phyloP scores from a whole-genome alignment of 495 filamentous ascomycete genomes.

The Staphylotrichum longicolle region DNA sequence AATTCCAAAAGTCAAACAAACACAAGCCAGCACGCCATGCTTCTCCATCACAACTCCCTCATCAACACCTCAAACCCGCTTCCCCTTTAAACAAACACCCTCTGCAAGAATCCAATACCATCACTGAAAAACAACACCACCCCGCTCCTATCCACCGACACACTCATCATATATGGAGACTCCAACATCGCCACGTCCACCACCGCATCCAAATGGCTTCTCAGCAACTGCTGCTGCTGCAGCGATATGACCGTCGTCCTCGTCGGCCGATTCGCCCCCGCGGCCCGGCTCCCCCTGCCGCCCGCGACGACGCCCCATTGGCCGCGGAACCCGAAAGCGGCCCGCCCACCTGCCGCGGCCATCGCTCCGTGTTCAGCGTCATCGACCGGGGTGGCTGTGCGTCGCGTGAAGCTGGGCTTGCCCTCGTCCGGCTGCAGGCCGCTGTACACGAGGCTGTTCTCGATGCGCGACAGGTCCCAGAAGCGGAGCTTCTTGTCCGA shows the following conservation, averaged over 20 bases:
- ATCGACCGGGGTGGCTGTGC: constrained; percentile 69
- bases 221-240: constrained; percentile 82
- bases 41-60: too few relatives aligned
- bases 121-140: constrained; percentile 77
- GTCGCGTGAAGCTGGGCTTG: constrained; percentile 68
- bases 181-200: constrained; percentile 86
- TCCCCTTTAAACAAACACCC: neutral
- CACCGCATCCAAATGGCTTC: constrained; percentile 84
- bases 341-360: constrained; percentile 42
- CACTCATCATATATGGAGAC: constrained; percentile 85
- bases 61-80: neutral
- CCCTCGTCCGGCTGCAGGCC: constrained; percentile 70
- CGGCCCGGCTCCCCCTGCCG: constrained; percentile 38
- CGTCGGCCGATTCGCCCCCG: constrained; percentile 49
- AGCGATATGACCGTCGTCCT: constrained; percentile 83
- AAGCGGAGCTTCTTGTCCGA: constrained; percentile 88
- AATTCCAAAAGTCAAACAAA: neutral
- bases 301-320: constrained; percentile 35
- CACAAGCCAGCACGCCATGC: neutral
- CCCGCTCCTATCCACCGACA: constrained; percentile 88
- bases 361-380: constrained; percentile 68
- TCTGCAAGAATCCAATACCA: neutral
- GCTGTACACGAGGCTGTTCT: constrained; percentile 73
- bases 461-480: constrained; percentile 78
- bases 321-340: constrained; percentile 32